Evolutionary conservation across 148 eudicot species (phyloP).

Genomic region (Pouteria glomerata): DNA sequence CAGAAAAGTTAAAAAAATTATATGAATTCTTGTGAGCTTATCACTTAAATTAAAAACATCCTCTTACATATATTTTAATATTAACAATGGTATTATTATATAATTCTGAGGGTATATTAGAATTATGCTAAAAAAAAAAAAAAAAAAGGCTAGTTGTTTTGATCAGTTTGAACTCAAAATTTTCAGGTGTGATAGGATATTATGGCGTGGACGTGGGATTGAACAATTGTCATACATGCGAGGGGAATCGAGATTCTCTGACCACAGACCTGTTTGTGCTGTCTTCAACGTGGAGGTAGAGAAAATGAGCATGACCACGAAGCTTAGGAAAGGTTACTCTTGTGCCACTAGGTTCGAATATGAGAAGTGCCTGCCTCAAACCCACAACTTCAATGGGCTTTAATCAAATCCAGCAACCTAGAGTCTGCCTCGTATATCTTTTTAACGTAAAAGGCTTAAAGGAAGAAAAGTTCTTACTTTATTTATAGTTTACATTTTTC

Average conservation of each 20-base stretch:
- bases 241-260: constrained; percentile 74
- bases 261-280: constrained; percentile 77
- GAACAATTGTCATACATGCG: constrained; percentile 61
- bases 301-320: constrained; percentile 26
- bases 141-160: not conserved
- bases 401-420: not conserved
- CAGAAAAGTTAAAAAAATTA: too few species aligned
- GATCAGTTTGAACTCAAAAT: not conserved
- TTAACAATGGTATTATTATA: too few species aligned
- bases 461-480: too few species aligned
- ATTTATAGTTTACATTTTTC: too few species aligned
- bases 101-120: too few species aligned
- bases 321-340: constrained; percentile 59
- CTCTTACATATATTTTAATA: too few species aligned
- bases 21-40: too few species aligned
- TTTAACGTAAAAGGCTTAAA: too few species aligned
- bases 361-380: constrained; percentile 37
- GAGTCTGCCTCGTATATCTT: too few species aligned
- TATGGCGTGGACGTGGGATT: constrained; percentile 72
- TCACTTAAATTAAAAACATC: too few species aligned
- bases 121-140: too few species aligned
- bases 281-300: constrained; percentile 57
- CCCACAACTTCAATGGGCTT: constrained; percentile 44
- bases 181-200: constrained; percentile 79
- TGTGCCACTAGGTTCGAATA: constrained; percentile 29